Conservation (phyloP, 352 stramenopile genomes). For the Ophiocytium majus region DNA sequence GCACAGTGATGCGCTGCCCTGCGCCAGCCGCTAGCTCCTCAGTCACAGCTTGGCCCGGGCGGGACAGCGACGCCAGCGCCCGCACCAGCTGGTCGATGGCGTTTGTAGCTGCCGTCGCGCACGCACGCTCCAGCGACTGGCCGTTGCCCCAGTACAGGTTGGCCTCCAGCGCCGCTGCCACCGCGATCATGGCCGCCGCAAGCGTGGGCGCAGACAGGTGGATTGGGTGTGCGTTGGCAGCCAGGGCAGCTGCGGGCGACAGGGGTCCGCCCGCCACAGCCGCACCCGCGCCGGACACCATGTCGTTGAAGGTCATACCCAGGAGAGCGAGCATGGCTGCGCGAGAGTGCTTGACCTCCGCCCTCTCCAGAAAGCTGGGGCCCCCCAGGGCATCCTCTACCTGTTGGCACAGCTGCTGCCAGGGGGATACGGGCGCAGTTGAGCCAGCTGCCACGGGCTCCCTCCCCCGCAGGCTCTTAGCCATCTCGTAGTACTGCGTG, state of each 20-base stretch:
- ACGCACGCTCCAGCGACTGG: not conserved
- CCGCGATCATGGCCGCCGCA: not conserved
- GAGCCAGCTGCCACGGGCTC: not conserved
- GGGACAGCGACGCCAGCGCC: not conserved
- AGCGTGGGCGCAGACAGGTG: not conserved
- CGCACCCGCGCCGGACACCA: not conserved
- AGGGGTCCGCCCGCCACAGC: not conserved
- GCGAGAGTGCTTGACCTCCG: constrained; percentile 21
- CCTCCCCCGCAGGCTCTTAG: not conserved
- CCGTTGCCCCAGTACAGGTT: not conserved
- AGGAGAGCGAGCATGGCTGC: not conserved
- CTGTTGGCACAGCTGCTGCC: not conserved
- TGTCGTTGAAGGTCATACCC: constrained; percentile 1
- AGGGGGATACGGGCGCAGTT: not conserved
- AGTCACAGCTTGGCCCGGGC: not conserved
- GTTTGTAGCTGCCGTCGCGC: not conserved
- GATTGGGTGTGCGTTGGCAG: too few species aligned
- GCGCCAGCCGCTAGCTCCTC: not conserved
- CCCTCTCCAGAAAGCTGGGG: not conserved
- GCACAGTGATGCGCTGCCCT: not conserved
- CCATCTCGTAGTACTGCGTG: constrained; percentile 16
- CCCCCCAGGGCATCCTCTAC: not conserved
- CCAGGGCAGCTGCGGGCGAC: too few species aligned
- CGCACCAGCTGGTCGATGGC: not conserved
- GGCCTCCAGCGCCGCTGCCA: not conserved